phyloP scores from a whole-genome alignment of 768 basidiomycete species.

The Tricholomella constricta region DNA sequence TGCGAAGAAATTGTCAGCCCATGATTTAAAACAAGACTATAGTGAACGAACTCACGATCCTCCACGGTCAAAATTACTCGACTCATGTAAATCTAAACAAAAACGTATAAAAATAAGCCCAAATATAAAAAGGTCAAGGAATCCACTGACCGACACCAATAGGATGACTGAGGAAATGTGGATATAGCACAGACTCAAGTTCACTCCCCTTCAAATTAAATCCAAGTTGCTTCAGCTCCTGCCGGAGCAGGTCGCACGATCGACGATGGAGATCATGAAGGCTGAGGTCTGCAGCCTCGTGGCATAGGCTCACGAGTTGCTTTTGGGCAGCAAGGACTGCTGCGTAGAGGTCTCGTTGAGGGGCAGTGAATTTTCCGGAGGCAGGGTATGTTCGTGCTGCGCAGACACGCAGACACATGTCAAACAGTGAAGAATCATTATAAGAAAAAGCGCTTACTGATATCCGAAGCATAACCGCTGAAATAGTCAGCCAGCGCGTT shows the following conservation, averaged over 20 bases:
- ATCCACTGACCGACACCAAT: conserved; percentile 76
- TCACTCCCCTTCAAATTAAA: conserved; percentile 61
- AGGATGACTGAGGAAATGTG: conserved; percentile 90
- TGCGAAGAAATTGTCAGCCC: conserved; percentile 24
- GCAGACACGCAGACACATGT: background rate
- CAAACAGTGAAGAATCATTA: too few species aligned
- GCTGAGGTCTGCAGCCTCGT: conserved; percentile 54
- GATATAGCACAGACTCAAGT: conserved; percentile 80
- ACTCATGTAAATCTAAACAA: conserved; percentile 84
- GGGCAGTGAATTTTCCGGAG: conserved; percentile 72
- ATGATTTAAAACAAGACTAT: background rate
- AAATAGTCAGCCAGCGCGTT: background rate
- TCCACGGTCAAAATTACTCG: conserved; percentile 57
- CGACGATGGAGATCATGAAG: conserved; percentile 77
- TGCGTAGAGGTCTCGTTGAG: conserved; percentile 85
- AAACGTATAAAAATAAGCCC: conserved; percentile 6
- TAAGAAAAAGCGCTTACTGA: conserved; percentile 55
- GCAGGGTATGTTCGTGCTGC: conserved; percentile 87
- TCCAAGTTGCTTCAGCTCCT: conserved; percentile 79
- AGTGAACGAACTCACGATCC: conserved; percentile 47
- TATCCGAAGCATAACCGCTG: conserved; percentile 93
- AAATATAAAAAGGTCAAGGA: background rate
- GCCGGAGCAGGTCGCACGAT: conserved; percentile 65
- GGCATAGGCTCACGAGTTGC: conserved; percentile 60
- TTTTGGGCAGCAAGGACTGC: conserved; percentile 78